These are phyloP conservation scores for Microthyrium microscopicum DNA, from an alignment of 2,329 filamentous ascomycete genomes.

Conservation along the genomic window DNA sequence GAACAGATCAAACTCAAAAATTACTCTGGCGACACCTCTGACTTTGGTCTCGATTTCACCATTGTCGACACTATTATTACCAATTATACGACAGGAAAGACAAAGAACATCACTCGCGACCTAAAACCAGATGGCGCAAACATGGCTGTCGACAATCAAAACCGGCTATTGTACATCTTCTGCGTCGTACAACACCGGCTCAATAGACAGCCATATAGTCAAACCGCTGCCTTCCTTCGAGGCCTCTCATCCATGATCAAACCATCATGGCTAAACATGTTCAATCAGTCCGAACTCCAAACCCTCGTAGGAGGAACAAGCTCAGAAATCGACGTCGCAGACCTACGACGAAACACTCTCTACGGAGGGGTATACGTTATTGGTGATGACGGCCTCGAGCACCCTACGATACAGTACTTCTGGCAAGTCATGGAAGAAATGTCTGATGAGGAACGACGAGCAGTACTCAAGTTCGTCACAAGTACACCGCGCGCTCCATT, in stretches of 20 bases:
- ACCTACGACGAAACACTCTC: conserved; percentile 65
- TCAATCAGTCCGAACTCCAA: conserved; percentile 90
- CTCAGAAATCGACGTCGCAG: conserved; percentile 70
- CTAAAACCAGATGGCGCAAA: conserved; percentile 63
- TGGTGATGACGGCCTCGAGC: conserved; percentile 76
- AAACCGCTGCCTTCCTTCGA: conserved; percentile 74
- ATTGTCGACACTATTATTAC: conserved; percentile 51
- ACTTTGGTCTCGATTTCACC: conserved; percentile 76
- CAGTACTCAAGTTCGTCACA: conserved; percentile 90
- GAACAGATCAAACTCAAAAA: conserved; percentile 55
- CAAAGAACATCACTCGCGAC: conserved; percentile 51
- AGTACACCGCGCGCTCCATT: conserved; percentile 81
- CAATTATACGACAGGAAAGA: conserved; percentile 19
- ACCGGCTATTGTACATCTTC: conserved; percentile 85
- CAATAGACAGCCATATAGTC: conserved; percentile 58
- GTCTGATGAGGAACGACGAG: conserved; percentile 58
- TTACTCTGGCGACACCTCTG: conserved; percentile 62
- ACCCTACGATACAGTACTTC: conserved; percentile 72
- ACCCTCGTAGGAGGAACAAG: conserved; percentile 81
- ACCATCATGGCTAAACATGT: conserved; percentile 91
- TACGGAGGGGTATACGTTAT: conserved; percentile 82
- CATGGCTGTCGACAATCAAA: conserved; percentile 72
- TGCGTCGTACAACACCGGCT: conserved; percentile 80
- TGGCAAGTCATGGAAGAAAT: conserved; percentile 77
- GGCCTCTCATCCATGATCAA: conserved; percentile 80